Evolutionary conservation across 1,139 yeast species (phyloP), one percentile per base, ranked within the genome.

Genomic region (Hanseniaspora gamundiae): DNA sequence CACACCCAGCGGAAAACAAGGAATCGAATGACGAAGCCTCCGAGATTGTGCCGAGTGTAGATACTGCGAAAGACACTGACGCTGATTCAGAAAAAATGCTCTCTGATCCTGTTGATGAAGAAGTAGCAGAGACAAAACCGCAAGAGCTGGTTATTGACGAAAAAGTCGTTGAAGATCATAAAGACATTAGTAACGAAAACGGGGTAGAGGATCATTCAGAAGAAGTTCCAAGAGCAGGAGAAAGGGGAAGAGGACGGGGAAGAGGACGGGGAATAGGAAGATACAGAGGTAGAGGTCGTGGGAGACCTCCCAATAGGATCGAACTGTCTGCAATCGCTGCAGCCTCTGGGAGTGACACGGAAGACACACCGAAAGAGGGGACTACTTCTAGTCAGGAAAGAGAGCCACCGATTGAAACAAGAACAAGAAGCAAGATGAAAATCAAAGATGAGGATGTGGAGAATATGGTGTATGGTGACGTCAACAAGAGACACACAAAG

Each of bases 311-410:
- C 14, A 42, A 35, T 21, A 43, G 22, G 33, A 44, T 20, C 27
- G 52, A 41, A 33, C 48, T 28, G 11, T 48, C 47, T 11, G 45
- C 44, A 2, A 48, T 44, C 11, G 44, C 46, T 17, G 48, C 46
- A 9, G 46, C 39, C 13, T 44, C 47, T 8, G 35, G 38, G 30
- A 14, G 6, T 24, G 21, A 39, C 13, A 14, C 6, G 6, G 38
- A 11, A 9, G 35, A 45, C 35, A 44, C 31, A 22, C 50, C 48
- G 11, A 52, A 47, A 35, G 50, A 47, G 7, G 49, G 46, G n/a
- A 49, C 41, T 8, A 31, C 42, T 14, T 35, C 26, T 9, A 20
- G 10, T 3, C 20, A 30, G 7, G 38, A 22, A 24, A 24, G n/a
- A 35, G 42, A 46, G 35, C 47, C 42, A 17, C 21, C 39, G 27